phyloP scores from a whole-genome alignment of 768 basidiomycete genomes.

The Russula griseocarnosa region DNA sequence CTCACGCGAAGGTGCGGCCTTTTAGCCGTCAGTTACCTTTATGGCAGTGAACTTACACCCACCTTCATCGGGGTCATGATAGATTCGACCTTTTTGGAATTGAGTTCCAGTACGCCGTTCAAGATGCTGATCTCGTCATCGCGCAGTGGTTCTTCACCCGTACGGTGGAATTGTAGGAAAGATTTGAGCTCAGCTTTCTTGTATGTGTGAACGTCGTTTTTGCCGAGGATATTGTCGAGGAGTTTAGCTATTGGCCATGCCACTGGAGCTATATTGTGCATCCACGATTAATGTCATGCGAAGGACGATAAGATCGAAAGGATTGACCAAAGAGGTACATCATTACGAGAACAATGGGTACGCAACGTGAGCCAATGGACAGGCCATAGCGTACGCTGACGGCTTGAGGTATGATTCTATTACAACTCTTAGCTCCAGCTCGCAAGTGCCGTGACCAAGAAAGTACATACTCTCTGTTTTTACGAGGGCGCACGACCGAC shows the following conservation, averaged over 20 bases:
- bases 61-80: conserved; percentile 59
- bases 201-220: conserved; percentile 67
- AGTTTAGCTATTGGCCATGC: conserved; percentile 62
- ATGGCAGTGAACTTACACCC: background rate
- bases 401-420: conserved; percentile 66
- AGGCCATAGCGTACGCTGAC: conserved; percentile 65
- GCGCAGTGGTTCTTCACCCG: conserved; percentile 69
- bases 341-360: conserved; percentile 47
- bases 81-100: conserved; percentile 57
- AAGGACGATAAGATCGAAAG: conserved; percentile 12
- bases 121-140: conserved; percentile 81
- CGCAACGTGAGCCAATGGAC: conserved; percentile 50
- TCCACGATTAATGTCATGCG: background rate
- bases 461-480: conserved; percentile 14
- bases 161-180: conserved; percentile 72
- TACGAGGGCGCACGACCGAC: too few relatives aligned
- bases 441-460: background rate
- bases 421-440: background rate
- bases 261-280: conserved; percentile 41
- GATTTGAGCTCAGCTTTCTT: conserved; percentile 67
- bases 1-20: background rate
- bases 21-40: background rate
- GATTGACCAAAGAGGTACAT: conserved; percentile 48
- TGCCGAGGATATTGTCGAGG: conserved; percentile 77
- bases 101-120: conserved; percentile 75